A percentile compares a stretch with the other conserved stretches of the same genome.
These are phyloP conservation scores for Geotrichum candidum DNA, from an alignment of 1,139 yeast species.

Conservation along the genomic window DNA sequence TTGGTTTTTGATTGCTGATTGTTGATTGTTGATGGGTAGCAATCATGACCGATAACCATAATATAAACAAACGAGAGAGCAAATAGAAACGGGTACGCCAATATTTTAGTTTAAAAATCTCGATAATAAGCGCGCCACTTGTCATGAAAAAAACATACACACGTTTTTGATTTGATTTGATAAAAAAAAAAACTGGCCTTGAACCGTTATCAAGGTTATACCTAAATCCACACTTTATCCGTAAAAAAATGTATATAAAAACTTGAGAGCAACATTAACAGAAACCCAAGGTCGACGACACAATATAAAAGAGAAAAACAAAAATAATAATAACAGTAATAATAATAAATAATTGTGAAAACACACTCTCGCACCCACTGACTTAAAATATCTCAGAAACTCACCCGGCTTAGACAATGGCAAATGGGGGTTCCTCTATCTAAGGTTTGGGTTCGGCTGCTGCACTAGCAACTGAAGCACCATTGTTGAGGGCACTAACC, in stretches of 20 bases:
- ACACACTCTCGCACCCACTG: not conserved
- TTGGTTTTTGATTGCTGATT: no score
- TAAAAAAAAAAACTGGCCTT: not conserved
- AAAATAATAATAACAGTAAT: not conserved
- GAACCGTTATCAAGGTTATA: not conserved
- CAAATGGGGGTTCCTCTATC: not conserved
- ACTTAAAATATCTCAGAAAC: not conserved
- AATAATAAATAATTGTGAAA: not conserved
- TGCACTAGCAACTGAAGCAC: not conserved
- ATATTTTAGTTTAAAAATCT: no score
- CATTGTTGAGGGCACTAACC: not conserved
- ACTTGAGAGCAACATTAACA: no score
- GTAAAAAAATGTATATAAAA: no score
- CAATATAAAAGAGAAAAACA: not conserved
- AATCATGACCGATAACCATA: no score
- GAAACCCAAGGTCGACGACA: no score
- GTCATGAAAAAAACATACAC: not conserved
- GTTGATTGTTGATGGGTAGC: no score
- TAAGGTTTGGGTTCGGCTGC: not conserved
- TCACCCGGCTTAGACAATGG: not conserved
- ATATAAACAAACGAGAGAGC: no score
- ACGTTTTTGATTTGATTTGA: not conserved
- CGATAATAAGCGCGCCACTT: no score
- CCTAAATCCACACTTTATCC: no score
- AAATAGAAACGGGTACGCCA: no score